Evolutionary conservation across 345 rosid genomes (phyloP).

Genomic region (Gossypium sturtianum): DNA sequence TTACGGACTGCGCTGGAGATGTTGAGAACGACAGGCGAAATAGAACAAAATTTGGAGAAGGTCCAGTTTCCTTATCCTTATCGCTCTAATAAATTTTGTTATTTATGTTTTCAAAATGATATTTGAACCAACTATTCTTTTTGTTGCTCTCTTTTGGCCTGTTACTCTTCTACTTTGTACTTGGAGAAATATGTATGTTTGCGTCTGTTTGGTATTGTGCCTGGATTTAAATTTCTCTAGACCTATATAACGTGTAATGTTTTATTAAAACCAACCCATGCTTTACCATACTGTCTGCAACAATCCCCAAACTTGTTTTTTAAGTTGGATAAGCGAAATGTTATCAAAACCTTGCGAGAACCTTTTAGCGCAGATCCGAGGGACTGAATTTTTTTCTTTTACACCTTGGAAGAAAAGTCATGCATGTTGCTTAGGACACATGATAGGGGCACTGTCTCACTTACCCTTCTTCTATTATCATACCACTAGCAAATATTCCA

Average conservation of each 20-base stretch:
- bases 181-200: neutral
- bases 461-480: neutral
- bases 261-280: neutral
- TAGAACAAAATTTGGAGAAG: conserved; percentile 58
- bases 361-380: neutral
- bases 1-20: conserved; percentile 68
- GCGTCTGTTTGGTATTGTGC: neutral
- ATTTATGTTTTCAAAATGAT: neutral
- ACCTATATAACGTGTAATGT: neutral
- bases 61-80: conserved; percentile 19
- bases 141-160: neutral
- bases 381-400: neutral
- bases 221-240: neutral
- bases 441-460: neutral
- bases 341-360: neutral
- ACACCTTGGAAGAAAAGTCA: neutral
- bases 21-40: conserved; percentile 68
- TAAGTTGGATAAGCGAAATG: neutral
- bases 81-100: neutral
- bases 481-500: neutral
- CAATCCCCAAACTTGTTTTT: neutral
- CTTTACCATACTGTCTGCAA: neutral
- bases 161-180: neutral
- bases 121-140: neutral
- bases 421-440: neutral